Base-by-base conservation (phyloP, 495 filamentous ascomycete species). In the Margaritispora aquatica region DNA sequence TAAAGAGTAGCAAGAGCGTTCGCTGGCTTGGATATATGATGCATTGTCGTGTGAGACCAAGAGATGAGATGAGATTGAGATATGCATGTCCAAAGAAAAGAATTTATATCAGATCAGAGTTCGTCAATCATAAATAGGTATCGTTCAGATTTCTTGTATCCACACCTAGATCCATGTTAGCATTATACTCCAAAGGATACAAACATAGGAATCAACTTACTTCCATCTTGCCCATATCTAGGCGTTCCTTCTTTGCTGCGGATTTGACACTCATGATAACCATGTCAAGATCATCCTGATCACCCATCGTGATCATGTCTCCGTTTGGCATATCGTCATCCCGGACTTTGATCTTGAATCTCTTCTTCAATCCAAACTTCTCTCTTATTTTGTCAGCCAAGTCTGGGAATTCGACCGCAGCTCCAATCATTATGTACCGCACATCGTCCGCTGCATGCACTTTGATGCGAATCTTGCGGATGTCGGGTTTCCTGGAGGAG, bases 271-370 rank as follows among this genome's bases (percentile, higher is more conserved):
- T 75, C 67, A 74, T 76, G 55, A 97, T 79, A 41, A 88, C 82
- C 81, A 96, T 85, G 54, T 97, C 92, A 63, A 97, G 72, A 78
- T 98, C 94, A 67, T 98, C 94, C 72, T 96, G 88, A 73, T 98
- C 94, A 27, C 88, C 90, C 84, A 98, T 86, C 13, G 91, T 96
- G 70, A 98, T 93, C 87, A 96, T 89, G 68, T 96, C 94, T 7
- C 87, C 87, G 62, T 89, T 84, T 17, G 78, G 77, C 34, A 71
- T 61, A 69, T 96, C 92, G 53, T 90, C 87, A 54, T 90, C 88
- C 69, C 83, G 85, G 66, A 96, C 84, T 78, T 89, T 91, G 71
- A 96, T 85, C 78, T 88, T 92, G 68, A 93, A 81, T 49, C 80
- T 77, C 36, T 78, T 76, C 53, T 77, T 73, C 54, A 96, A 73